Base-by-base conservation (phyloP, 2,329 filamentous ascomycete genomes). In the Aspergillus ochraceoroseus region DNA sequence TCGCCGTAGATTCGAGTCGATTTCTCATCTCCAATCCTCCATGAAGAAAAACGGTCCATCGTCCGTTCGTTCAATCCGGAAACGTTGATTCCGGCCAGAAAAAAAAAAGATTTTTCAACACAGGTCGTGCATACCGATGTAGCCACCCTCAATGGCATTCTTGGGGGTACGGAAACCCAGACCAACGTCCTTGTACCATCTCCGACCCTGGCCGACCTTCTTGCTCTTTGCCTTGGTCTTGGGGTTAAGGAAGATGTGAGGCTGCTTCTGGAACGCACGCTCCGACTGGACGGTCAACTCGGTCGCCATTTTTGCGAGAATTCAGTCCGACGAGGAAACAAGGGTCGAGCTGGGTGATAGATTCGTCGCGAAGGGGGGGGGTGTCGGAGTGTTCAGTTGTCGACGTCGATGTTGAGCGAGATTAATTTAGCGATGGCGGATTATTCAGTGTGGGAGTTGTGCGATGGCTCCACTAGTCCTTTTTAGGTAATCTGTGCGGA, bases 241-340 rank as follows among this genome's bases (percentile, higher is more conserved):
- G 70, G 84, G 79, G 84, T 96, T 95, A 68, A 86, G 82, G 87
- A 96, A 98, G 81, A 98, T 95, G 77, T 98, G 92, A 73, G 92
- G 92, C 82, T 98, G 90, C 85, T 98, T 98, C 77, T 96, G 92
- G 87, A 86, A 98, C 81, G 92, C 92, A 79, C 92, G 90, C 85
- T 98, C 92, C 72, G 87, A 94, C 84, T 98, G 92, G 75, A 98
- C 92, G 73, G 88, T 94, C 78, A 95, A 81, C 80, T 95, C 88
- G 81, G 88, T 95, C 72, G 88, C 88, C 88, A 94, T 95, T 73
- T 70, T 81, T 77, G 74, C 75, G 73, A 67, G 61, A 67, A 66
- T 68, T 70, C 68, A 70, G 60, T 61, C 59, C 62, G 63, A 67
- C 64, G 57, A 55, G 62, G 63, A 57, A 60, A 55, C 56, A 56